Base-by-base conservation (phyloP, 2,329 filamentous ascomycete species). In the Juglanconis juglandina region DNA sequence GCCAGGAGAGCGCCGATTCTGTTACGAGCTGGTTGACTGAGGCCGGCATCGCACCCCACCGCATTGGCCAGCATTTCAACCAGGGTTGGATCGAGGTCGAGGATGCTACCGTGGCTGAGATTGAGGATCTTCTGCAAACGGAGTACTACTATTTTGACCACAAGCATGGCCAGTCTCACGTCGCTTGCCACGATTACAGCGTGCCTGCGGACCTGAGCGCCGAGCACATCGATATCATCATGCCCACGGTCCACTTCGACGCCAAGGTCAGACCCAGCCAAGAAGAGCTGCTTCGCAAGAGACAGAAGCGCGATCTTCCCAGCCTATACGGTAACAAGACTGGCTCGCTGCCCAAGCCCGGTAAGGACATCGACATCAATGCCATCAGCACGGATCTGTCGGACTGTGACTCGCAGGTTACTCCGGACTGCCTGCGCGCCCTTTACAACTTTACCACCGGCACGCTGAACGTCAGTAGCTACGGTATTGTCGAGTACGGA, bases 401-500 rank as follows among this genome's bases (percentile, higher is more conserved):
- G 17, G 41, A 47, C 7, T 63, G 61, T n/a, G 59, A 61, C 34
- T 34, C 56, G 8, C 53, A 46, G 10, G 61, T 61, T 41, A 63
- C 61, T 0, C 51, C 58, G 24, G 59, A 61, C 59, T 63, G 61
- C 52, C 55, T 63, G 54, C 51, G 61, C 6, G 61, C 61, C 1
- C 32, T 63, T 37, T 63, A 63, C 44, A 55, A 59, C n/a, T 53
- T 63, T 7, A 56, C 61, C 33, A 53, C 17, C 42, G 46, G 56
- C 35, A 51, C 39, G 30, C 48, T 61, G 30, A 56, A 59, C 34
- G 37, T 48, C 35, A 63, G 56, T 41, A 61, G 59, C 17, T 63
- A 63, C 46, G 61, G 61, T 11, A 63, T 63, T 11, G 61, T 63
- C 34, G 61, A 63, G 55, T 63, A 61, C 32, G 60, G 54, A n/a